Evolutionary conservation across 2,329 filamentous ascomycete genomes (phyloP).

Genomic region (Fusarium pseudoanthophilum): DNA sequence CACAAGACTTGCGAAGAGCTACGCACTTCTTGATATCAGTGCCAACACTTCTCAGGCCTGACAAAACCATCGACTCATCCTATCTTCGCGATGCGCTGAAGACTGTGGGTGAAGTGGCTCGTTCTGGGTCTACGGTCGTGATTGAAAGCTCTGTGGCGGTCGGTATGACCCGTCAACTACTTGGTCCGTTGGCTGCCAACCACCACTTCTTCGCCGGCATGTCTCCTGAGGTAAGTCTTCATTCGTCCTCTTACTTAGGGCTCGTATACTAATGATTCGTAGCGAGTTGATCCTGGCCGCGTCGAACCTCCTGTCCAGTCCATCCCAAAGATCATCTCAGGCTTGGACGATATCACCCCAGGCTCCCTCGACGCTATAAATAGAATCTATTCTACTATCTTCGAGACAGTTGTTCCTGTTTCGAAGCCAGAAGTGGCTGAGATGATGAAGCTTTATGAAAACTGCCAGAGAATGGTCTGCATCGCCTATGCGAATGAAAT

Average conservation of each 20-base stretch:
- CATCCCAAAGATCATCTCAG: conserved; percentile 65
- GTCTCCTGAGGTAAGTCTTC: conserved; percentile 52
- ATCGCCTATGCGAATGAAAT: conserved; percentile 66
- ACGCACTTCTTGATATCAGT: conserved; percentile 64
- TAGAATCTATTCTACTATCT: conserved; percentile 56
- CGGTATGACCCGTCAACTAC: conserved; percentile 62
- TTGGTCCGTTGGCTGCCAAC: conserved; percentile 55
- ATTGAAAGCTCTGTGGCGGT: conserved; percentile 64
- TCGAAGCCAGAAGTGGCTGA: conserved; percentile 64
- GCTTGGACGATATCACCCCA: conserved; percentile 57
- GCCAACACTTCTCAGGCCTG: conserved; percentile 58
- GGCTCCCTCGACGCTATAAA: conserved; percentile 56
- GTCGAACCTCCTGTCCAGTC: conserved; percentile 50
- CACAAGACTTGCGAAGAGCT: conserved; percentile 51
- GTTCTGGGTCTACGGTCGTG: conserved; percentile 58
- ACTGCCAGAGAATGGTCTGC: conserved; percentile 65
- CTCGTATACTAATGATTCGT: neutral
- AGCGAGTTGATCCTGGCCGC: conserved; percentile 63
- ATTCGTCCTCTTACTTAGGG: accelerated
- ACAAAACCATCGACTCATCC: conserved; percentile 59
- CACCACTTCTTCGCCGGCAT: conserved; percentile 58
- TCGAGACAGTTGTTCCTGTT: conserved; percentile 58
- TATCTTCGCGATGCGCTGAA: conserved; percentile 57
- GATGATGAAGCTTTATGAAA: conserved; percentile 67
- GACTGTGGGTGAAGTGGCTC: conserved; percentile 54